These are phyloP conservation scores for Trichoderma sp. DNA, from an alignment of 2,329 filamentous ascomycete genomes.

Conservation along the genomic window DNA sequence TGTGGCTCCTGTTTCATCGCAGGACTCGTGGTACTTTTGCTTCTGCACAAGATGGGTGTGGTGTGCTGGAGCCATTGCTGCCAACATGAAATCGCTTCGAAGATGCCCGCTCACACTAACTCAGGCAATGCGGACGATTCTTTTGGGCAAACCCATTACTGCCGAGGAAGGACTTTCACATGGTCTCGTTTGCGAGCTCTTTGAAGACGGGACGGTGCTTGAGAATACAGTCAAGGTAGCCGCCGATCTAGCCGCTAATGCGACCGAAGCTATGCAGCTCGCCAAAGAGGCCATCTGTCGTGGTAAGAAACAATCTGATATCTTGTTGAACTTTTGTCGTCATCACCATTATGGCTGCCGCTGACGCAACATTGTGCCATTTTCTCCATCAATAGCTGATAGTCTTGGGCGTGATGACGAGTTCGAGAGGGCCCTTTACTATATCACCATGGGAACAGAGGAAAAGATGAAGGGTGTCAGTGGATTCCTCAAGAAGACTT, in stretches of 20 bases:
- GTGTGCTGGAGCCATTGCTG: not conserved
- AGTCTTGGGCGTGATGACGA: conserved; percentile 30
- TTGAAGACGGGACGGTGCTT: conserved; percentile 28
- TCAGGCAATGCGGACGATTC: conserved; percentile 32
- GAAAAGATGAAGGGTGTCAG: conserved; percentile 31
- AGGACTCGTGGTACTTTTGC: conserved; percentile 6
- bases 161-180: conserved; percentile 27
- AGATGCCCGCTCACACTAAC: not conserved
- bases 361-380: not conserved
- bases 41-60: not conserved
- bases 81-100: not conserved
- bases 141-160: conserved; percentile 29
- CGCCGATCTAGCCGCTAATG: conserved; percentile 25
- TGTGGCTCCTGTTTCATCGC: conserved; percentile 8
- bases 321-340: not conserved
- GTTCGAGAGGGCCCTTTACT: conserved; percentile 36
- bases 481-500: conserved; percentile 29
- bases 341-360: not conserved
- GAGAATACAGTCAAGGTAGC: conserved; percentile 27
- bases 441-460: conserved; percentile 34
- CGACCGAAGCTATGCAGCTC: conserved; percentile 28
- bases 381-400: conserved; percentile 24
- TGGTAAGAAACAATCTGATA: conserved; percentile 23
- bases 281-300: conserved; percentile 32
- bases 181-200: conserved; percentile 29